Base-by-base conservation (phyloP, 805 yeast species). In the Suhomyces prunicola region DNA sequence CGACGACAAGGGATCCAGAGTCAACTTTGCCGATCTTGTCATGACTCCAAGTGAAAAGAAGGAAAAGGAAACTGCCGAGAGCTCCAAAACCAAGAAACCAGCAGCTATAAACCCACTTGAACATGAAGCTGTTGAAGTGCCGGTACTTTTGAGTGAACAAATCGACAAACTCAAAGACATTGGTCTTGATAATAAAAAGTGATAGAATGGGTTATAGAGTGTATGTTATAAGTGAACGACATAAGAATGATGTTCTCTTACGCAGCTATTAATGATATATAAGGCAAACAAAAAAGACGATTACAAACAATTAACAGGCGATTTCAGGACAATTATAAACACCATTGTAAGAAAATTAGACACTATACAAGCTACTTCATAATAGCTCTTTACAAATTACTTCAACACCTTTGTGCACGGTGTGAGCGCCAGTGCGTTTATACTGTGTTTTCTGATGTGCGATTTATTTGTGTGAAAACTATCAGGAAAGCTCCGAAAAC, bases 81-180 rank as follows among this genome's bases (percentile, higher is more conserved):
- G 6, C 13, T 33, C 15, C 7, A 36, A 36, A 5, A 15, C 10
- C 40, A 31, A 44, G 10, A 15, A 49, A 26, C 33, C 33, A 29
- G 54, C 52, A 47, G 48, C 44, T 46, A 36, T 56, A 6, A 60
- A 59, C 51, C 42, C 58, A 23, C 62, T 62, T 24, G 78, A 73
- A 44, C 79, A 76, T 52, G 81, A 79, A 53, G 70, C 78, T 5
- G 69, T 76, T 24, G 83, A 79, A 54, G 84, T 80, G 39, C 83
- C 85, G 5, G 79, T 75, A 23, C 67, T 72, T 36, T 72, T 79
- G 59, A 76, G 70, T 36, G 83, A 75, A 52, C 70, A 72, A 61
- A 71, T 74, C 48, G 68, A 61, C 50, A 73, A 68, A 60, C 57
- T 75, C 44, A 71, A 70, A 60, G 70, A 72, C 53, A 73, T 72